Conservation (phyloP, 305 asterid genomes). For the Solanum hybrid region DNA sequence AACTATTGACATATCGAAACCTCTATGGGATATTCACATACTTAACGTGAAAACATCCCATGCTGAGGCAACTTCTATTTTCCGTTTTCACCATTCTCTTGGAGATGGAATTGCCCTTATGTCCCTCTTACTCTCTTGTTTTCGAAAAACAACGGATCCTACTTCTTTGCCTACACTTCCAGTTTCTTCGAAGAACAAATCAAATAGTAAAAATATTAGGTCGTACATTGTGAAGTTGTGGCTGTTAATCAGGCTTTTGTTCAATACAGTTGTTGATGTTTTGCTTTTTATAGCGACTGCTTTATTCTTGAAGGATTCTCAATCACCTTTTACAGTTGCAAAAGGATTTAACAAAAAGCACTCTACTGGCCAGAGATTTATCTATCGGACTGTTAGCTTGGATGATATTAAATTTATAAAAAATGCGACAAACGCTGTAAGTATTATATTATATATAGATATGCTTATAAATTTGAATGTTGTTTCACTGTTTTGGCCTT, state of each 20-base stretch:
- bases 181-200: not conserved
- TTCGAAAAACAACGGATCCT: constrained; percentile 17
- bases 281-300: constrained; percentile 21
- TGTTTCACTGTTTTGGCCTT: not conserved
- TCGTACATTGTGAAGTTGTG: not conserved
- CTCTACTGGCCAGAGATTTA: constrained; percentile 9
- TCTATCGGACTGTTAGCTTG: constrained; percentile 15
- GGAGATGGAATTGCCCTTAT: constrained; percentile 30
- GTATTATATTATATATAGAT: not conserved
- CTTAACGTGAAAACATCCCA: constrained; percentile 18
- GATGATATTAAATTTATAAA: constrained; percentile 24
- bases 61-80: constrained; percentile 7
- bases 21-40: constrained; percentile 36
- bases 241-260: not conserved
- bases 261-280: constrained; percentile 16
- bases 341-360: not conserved
- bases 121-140: constrained; percentile 25
- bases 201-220: not conserved
- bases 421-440: constrained; percentile 11
- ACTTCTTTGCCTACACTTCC: constrained; percentile 14
- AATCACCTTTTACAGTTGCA: constrained; percentile 15
- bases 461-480: not conserved
- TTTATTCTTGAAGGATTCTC: constrained; percentile 21
- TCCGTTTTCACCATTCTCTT: constrained; percentile 30
- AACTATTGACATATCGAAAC: constrained; percentile 22